Conservation (phyloP, 2,329 filamentous ascomycete genomes). For the Cladosporium velox region DNA sequence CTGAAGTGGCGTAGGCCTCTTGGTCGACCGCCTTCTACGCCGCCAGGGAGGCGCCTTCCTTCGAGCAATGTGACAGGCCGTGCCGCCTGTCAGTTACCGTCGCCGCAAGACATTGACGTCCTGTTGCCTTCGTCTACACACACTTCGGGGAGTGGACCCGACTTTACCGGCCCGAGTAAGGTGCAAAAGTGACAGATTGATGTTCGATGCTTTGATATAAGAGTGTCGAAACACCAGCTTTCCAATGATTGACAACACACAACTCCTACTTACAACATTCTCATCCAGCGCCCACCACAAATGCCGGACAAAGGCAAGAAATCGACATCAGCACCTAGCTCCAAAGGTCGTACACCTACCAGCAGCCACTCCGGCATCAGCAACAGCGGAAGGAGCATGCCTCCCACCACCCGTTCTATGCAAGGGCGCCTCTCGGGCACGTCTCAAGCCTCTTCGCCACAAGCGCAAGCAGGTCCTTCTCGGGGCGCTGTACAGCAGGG, state of each 20-base stretch:
- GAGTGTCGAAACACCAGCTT: not conserved
- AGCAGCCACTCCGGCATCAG: not conserved
- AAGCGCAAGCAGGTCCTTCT: slow-evolving; percentile 6
- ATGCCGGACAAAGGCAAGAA: not conserved
- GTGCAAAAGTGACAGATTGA: not conserved
- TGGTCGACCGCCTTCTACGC: not conserved
- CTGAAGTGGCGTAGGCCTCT: not conserved
- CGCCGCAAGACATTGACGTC: not conserved
- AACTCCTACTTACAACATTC: not conserved
- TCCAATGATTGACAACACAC: not conserved
- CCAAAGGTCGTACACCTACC: not conserved
- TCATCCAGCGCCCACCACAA: not conserved
- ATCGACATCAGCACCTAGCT: not conserved
- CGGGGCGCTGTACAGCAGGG: not conserved
- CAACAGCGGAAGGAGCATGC: slow-evolving; percentile 16
- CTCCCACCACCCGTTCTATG: slow-evolving; percentile 16
- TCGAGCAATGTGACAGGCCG: not conserved
- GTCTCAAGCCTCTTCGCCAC: not conserved
- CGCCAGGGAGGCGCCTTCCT: not conserved
- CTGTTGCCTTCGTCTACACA: not conserved
- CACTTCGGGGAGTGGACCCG: slow-evolving; percentile 5
- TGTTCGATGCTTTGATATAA: not conserved
- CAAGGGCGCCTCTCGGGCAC: not conserved
- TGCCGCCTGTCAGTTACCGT: not conserved
- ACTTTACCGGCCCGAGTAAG: not conserved